Evolutionary conservation across 768 basidiomycete species (phyloP).

Genomic region (Trametes meyenii): DNA sequence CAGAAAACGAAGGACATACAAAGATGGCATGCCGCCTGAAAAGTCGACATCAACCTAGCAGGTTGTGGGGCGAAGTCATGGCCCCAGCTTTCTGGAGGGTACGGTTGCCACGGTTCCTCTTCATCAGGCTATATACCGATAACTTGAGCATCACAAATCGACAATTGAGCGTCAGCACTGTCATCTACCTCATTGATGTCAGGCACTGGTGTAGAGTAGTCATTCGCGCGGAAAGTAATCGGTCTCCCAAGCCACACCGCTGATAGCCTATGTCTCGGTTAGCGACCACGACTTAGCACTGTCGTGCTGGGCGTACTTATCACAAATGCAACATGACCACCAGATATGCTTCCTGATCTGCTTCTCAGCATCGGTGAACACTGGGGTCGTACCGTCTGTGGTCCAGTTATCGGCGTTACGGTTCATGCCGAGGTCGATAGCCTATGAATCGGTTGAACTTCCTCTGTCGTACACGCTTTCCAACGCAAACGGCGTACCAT

Average conservation of each 20-base stretch:
- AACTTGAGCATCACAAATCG: not conserved
- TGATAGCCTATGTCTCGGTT: conserved; percentile 50
- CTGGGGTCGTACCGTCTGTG: conserved; percentile 50
- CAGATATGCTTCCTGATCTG: conserved; percentile 77
- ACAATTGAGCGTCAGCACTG: not conserved
- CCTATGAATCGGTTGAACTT: conserved; percentile 42
- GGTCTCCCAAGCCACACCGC: conserved; percentile 72
- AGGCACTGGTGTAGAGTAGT: conserved; percentile 42
- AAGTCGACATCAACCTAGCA: conserved; percentile 53
- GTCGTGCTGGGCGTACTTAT: conserved; percentile 51
- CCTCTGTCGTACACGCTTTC: not conserved
- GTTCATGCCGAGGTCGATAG: conserved; percentile 80
- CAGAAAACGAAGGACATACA: conserved; percentile 44
- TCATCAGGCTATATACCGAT: conserved; percentile 55
- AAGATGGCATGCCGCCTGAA: conserved; percentile 57
- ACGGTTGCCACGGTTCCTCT: conserved; percentile 55
- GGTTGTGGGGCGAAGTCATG: conserved; percentile 47
- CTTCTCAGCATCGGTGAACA: conserved; percentile 66
- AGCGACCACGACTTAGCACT: conserved; percentile 4
- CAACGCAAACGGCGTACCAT: conserved; percentile 50
- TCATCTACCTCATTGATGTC: conserved; percentile 51
- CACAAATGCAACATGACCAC: conserved; percentile 75
- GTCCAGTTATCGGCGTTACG: conserved; percentile 79
- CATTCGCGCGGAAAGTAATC: conserved; percentile 27
- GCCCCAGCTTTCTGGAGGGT: conserved; percentile 43